Evolutionary conservation across 2,329 filamentous ascomycete species (phyloP), one percentile per base, ranked within the genome.

Genomic region (Atkinsonella hypoxylon): DNA sequence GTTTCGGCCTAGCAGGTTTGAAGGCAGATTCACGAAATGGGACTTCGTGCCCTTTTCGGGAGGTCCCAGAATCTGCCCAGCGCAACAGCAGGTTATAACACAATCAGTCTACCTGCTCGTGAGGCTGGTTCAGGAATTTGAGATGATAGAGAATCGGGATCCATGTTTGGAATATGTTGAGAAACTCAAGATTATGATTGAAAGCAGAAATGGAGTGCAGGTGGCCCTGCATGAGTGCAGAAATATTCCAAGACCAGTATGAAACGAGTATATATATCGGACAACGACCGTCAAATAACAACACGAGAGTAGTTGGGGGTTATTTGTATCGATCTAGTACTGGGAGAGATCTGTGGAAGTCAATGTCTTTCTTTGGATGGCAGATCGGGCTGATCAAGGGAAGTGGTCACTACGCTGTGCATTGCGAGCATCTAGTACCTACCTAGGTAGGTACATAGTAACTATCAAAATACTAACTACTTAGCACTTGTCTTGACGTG

Each of bases 1-100:
- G 6, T 53, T 53, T 18, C 38, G 48, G 18, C 51, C 48, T 12
- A 47, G 48, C 45, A 43, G 51, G n/a, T 53, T 53, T 30, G 32
- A 50, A 17, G 44, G 47, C 15, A 52, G 43, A 38, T 30, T 49
- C 26, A 40, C 39, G 4, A 47, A 42, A 12, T 52, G 51, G 47
- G 51, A 52, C 7, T 52, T 52, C 13, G 47, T 52, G 3, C 47
- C 51, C 8, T 52, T 52, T 34, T 52, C 51, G 4, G 51, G 51
- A 15, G 51, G 51, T 13, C 51, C 51, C 13, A 50, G 51, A 30
- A 50, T 53, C 20, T 52, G 51, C 12, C 51, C 51, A 5, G 51
- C 51, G 34, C 47, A 49, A n/a, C 51, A 52, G 20, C 51, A 52
- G 18, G 43, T 50, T 30, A 49, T 50, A 7, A 45, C 48, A 2